These are phyloP conservation scores for Colletotrichum shisoi DNA, from an alignment of 2,329 filamentous ascomycete genomes.

Conservation along the genomic window DNA sequence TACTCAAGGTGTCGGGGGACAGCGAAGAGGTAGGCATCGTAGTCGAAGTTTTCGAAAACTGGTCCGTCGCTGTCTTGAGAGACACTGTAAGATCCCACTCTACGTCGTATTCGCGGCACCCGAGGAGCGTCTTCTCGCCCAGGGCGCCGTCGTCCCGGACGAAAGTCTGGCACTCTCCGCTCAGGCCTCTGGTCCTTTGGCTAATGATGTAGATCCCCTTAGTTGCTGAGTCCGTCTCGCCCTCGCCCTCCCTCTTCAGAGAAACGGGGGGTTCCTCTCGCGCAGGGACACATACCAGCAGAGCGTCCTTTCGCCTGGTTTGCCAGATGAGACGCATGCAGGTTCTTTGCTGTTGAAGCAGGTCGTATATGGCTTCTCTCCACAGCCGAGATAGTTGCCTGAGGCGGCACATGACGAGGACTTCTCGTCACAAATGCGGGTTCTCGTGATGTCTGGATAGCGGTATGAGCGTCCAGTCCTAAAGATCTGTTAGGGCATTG, in stretches of 20 bases:
- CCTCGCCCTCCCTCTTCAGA: accelerated
- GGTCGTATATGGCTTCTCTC: background rate
- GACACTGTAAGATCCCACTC: conserved; percentile 20
- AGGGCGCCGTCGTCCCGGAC: conserved; percentile 16
- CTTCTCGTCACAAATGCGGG: conserved; percentile 7
- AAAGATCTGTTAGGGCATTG: too few relatives aligned
- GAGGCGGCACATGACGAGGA: background rate
- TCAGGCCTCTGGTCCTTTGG: background rate
- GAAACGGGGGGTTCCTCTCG: too few relatives aligned
- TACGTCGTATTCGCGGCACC: conserved; percentile 12
- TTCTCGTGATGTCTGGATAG: background rate
- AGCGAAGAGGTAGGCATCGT: background rate
- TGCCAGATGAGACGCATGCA: conserved; percentile 6
- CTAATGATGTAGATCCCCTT: background rate
- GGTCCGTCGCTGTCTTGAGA: conserved; percentile 5
- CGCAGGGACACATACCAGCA: conserved; percentile 19
- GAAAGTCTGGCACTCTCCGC: conserved; percentile 25
- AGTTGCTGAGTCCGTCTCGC: background rate
- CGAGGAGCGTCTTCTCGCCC: conserved; percentile 20
- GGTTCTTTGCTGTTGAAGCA: conserved; percentile 7
- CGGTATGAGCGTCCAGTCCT: too few relatives aligned
- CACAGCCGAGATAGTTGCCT: conserved; percentile 19
- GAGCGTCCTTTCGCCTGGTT: conserved; percentile 10
- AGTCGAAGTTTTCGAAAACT: background rate
- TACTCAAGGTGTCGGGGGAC: background rate